These are phyloP conservation scores for barrel medic (Medicago truncatula) DNA, from an alignment of 306 rosid species.

Conservation along the genomic window MtrunA17r5.0-ANR NC_053045.1:64181501-64182000, in stretches of 20 bases:
- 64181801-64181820: conserved; percentile 55
- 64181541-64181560: neutral
- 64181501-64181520: neutral
- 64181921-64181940: neutral
- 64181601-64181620: neutral
- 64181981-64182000: neutral
- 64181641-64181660: conserved; percentile 61
- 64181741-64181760: conserved; percentile 48
- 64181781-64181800: conserved; percentile 42
- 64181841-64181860: conserved; percentile 44
- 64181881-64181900: neutral
- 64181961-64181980: neutral
- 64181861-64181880: neutral
- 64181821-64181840: conserved; percentile 45
- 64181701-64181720: conserved; percentile 52
- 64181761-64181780: conserved; percentile 26
- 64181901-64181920: neutral
- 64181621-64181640: conserved; percentile 15
- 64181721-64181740: conserved; percentile 65
- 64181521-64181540: conserved; percentile 1
- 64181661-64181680: conserved; percentile 60
- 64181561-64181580: neutral
- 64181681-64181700: conserved; percentile 52
- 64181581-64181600: conserved; percentile 5
- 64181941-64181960: neutral